Conservation (phyloP, 2,329 filamentous ascomycete genomes). For the Aspergillus bombycis region DNA sequence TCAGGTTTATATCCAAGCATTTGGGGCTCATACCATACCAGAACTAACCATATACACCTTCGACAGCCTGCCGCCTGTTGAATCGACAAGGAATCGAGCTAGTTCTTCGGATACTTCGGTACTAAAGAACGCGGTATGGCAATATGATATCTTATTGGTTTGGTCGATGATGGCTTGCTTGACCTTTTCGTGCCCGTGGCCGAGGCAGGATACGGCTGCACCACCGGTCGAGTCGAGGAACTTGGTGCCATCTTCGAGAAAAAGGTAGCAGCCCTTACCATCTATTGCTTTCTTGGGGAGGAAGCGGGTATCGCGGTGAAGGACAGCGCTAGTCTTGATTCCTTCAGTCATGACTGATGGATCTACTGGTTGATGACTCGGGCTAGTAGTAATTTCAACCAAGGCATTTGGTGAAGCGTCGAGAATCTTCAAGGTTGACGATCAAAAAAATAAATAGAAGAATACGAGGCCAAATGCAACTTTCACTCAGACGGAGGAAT, state of each 20-base stretch:
- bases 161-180: slow-evolving; percentile 63
- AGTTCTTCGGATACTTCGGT: slow-evolving; percentile 58
- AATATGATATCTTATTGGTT: slow-evolving; percentile 62
- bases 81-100: slow-evolving; percentile 53
- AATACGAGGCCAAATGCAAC: not conserved
- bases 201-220: slow-evolving; percentile 72
- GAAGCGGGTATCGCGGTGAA: slow-evolving; percentile 56
- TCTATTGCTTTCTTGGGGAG: slow-evolving; percentile 52
- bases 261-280: slow-evolving; percentile 56
- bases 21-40: slow-evolving; percentile 43
- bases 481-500: not conserved
- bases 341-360: not conserved
- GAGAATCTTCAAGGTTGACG: not conserved
- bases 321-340: slow-evolving; percentile 38
- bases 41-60: slow-evolving; percentile 61
- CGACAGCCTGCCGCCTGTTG: slow-evolving; percentile 56
- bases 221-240: slow-evolving; percentile 76
- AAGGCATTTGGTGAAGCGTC: not conserved
- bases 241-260: slow-evolving; percentile 57
- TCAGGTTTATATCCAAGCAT: not conserved
- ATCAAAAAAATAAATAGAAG: not conserved
- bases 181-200: slow-evolving; percentile 66
- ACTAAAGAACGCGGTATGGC: slow-evolving; percentile 62
- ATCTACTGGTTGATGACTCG: not conserved
- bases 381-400: not conserved